Conservation (phyloP, 176 grass and related monocot species). For the Oryza officinalis region DNA sequence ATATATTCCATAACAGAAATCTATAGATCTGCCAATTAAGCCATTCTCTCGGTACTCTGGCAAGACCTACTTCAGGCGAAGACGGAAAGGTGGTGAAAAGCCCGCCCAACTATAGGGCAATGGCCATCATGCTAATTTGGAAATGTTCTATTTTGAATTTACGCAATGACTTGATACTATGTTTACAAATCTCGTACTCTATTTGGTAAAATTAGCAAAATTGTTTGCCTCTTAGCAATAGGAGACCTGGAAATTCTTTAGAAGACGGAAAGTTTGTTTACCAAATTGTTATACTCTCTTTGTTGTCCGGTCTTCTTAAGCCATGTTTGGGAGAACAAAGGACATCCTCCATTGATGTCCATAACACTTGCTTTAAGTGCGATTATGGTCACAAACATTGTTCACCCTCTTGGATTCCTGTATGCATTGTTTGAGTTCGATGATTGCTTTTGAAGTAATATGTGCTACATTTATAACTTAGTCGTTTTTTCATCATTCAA, state of each 20-base stretch:
- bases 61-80: conserved; percentile 47
- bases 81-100: conserved; percentile 31
- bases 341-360: conserved; percentile 1
- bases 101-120: conserved; percentile 14
- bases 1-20: conserved; percentile 46
- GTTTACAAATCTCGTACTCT: conserved; percentile 3
- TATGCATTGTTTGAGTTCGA: not conserved
- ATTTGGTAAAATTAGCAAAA: conserved; percentile 20
- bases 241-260: conserved; percentile 1
- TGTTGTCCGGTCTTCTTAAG: not conserved
- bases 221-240: not conserved
- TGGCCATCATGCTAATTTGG: not conserved
- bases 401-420: not conserved
- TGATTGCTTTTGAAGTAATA: not conserved
- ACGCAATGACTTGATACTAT: not conserved
- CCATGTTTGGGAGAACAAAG: not conserved
- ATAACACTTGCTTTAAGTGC: not conserved
- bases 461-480: not conserved
- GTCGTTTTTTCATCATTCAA: not conserved
- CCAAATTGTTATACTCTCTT: not conserved
- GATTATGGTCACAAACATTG: not conserved
- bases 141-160: conserved; percentile 6
- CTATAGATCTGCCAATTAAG: conserved; percentile 18
- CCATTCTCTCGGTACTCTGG: not conserved
- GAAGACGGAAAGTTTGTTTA: not conserved